A percentile compares a stretch with the other conserved stretches of the same genome.
Conservation (phyloP, 345 rosid genomes). For the Erucastrum elatum region DNA sequence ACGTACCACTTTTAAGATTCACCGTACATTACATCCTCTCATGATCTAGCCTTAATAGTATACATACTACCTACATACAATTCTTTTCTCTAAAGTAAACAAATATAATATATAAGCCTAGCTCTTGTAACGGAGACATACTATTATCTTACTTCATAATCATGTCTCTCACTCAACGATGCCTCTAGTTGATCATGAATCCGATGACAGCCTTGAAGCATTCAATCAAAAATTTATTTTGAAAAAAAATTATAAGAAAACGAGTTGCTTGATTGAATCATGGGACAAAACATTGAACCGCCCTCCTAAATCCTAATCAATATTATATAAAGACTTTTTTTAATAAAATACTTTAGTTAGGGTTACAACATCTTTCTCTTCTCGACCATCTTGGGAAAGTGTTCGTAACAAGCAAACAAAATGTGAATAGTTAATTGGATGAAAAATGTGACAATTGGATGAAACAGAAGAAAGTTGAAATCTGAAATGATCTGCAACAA, state of each 20-base stretch:
- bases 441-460: conserved; percentile 18
- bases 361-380: conserved; percentile 3
- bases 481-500: conserved; percentile 23
- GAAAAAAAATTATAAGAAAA: background rate
- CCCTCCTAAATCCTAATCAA: conserved; percentile 22
- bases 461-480: conserved; percentile 25
- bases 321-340: background rate
- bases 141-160: conserved; percentile 26
- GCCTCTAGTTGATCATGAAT: conserved; percentile 22
- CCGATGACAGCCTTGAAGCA: conserved; percentile 22
- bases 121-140: conserved; percentile 16
- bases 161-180: conserved; percentile 31
- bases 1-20: conserved; percentile 26
- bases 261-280: background rate
- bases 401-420: conserved; percentile 10
- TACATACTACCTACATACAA: background rate
- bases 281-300: conserved; percentile 31
- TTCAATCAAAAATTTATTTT: too few relatives aligned
- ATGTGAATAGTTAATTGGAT: conserved; percentile 1
- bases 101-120: background rate
- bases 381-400: conserved; percentile 31
- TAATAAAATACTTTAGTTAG: background rate
- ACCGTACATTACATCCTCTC: conserved; percentile 11
- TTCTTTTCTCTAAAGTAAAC: background rate
- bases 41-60: background rate